Conservation (phyloP, 768 basidiomycete genomes). For the Hygrophorus russula region DNA sequence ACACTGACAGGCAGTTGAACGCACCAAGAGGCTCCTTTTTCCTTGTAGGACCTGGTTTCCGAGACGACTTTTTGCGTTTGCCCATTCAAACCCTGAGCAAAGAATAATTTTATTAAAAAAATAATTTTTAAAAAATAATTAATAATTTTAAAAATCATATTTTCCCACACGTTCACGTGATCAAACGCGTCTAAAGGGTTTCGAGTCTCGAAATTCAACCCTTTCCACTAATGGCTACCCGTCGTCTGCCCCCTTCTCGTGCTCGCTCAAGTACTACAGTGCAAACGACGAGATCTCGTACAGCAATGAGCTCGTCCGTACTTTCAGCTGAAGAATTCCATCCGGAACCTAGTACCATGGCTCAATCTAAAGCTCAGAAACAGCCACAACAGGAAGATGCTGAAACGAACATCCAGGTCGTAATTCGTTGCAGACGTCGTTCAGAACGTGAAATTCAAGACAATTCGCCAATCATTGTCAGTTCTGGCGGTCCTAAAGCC, state of each 20-base stretch:
- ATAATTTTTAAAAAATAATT: constrained; percentile 5
- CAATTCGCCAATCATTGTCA: constrained; percentile 80
- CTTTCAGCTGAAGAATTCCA: constrained; percentile 14
- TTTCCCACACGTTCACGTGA: constrained; percentile 20
- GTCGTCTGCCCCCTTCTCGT: constrained; percentile 44
- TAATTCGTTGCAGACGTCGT: constrained; percentile 78
- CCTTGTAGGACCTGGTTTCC: constrained; percentile 61
- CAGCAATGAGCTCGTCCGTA: constrained; percentile 32
- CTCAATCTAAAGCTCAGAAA: constrained; percentile 9
- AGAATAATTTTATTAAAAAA: neutral
- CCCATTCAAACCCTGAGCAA: constrained; percentile 40
- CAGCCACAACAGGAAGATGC: constrained; percentile 27
- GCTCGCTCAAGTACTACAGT: constrained; percentile 23
- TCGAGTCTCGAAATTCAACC: too few species aligned
- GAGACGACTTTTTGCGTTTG: constrained; percentile 83
- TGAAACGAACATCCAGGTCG: constrained; percentile 88
- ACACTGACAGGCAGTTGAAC: constrained; percentile 11
- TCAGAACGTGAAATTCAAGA: constrained; percentile 79
- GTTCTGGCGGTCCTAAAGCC: constrained; percentile 63
- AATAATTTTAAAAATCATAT: neutral
- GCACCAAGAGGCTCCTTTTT: constrained; percentile 66
- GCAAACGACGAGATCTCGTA: constrained; percentile 31
- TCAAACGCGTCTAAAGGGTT: constrained; percentile 17
- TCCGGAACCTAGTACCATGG: constrained; percentile 12
- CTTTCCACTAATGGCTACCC: constrained; percentile 48